phyloP scores from a whole-genome alignment of 345 rosid genomes.

The Eutrema japonicum region DNA sequence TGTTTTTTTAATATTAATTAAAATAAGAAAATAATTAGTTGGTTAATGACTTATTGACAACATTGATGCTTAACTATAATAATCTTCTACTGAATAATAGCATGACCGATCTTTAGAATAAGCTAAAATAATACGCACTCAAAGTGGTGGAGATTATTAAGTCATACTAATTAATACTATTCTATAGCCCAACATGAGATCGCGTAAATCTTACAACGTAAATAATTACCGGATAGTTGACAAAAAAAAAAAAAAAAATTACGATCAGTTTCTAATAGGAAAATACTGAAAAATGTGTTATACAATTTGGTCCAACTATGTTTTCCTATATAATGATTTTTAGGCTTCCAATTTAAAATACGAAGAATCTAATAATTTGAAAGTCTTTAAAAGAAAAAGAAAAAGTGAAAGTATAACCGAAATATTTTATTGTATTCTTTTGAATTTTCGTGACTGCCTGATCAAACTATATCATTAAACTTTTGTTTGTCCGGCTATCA shows the following conservation, averaged over 20 bases:
- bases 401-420: background rate
- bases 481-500: background rate
- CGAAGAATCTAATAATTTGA: slow-evolving; percentile 1
- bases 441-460: background rate
- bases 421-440: background rate
- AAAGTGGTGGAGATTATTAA: slow-evolving; percentile 10
- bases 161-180: slow-evolving; percentile 6
- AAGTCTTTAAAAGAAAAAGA: too few species aligned
- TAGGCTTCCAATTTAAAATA: background rate
- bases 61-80: slow-evolving; percentile 24
- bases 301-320: background rate
- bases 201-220: background rate
- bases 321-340: background rate
- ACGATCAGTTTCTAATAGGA: background rate
- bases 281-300: background rate
- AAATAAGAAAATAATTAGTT: slow-evolving; percentile 20
- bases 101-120: background rate
- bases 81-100: slow-evolving; percentile 6
- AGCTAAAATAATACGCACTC: slow-evolving; percentile 2
- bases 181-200: slow-evolving; percentile 3
- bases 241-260: background rate
- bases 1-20: slow-evolving; percentile 11
- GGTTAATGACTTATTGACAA: slow-evolving; percentile 18
- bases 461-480: background rate
- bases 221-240: background rate